phyloP scores from a whole-genome alignment of 495 filamentous ascomycete genomes.

The Penicillium cinerascens region DNA sequence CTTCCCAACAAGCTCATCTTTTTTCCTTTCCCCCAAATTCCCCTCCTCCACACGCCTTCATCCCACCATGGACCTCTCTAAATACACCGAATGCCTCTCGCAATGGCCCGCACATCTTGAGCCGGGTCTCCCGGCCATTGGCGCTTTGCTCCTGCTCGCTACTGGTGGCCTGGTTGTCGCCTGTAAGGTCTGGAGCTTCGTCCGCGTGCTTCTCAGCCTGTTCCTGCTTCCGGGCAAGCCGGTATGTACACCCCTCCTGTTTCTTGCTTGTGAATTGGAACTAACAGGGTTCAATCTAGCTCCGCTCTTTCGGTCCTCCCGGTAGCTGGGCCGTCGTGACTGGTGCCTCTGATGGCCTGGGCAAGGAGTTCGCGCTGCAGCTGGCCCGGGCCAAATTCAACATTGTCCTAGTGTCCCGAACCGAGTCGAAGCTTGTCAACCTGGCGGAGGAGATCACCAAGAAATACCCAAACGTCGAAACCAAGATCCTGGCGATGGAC shows the following conservation, averaged over 20 bases:
- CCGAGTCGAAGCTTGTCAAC: slow-evolving; percentile 77
- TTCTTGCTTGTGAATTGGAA: background rate
- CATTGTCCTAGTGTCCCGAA: slow-evolving; percentile 88
- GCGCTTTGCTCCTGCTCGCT: slow-evolving; percentile 37
- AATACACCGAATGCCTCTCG: slow-evolving; percentile 33
- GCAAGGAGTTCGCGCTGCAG: slow-evolving; percentile 92
- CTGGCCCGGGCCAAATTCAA: slow-evolving; percentile 92
- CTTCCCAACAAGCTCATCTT: slow-evolving; percentile 25
- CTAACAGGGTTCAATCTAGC: slow-evolving; percentile 45
- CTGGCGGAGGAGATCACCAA: slow-evolving; percentile 71
- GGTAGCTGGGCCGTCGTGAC: slow-evolving; percentile 95
- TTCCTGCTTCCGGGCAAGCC: slow-evolving; percentile 71
- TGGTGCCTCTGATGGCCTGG: slow-evolving; percentile 93
- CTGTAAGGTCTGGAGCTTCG: slow-evolving; percentile 55
- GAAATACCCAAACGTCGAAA: slow-evolving; percentile 60
- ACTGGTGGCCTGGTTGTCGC: slow-evolving; percentile 59
- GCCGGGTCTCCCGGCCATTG: slow-evolving; percentile 37
- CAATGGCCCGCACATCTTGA: slow-evolving; percentile 35
- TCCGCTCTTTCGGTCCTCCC: slow-evolving; percentile 84
- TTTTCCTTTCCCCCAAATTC: slow-evolving; percentile 12
- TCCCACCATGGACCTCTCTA: slow-evolving; percentile 36
- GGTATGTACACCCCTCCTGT: slow-evolving; percentile 35
- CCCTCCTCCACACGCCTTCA: background rate
- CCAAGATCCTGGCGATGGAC: slow-evolving; percentile 84
- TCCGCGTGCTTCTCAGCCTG: slow-evolving; percentile 64